Conservation (phyloP, 2,329 filamentous ascomycete genomes). For the Zymoseptoria brevis region DNA sequence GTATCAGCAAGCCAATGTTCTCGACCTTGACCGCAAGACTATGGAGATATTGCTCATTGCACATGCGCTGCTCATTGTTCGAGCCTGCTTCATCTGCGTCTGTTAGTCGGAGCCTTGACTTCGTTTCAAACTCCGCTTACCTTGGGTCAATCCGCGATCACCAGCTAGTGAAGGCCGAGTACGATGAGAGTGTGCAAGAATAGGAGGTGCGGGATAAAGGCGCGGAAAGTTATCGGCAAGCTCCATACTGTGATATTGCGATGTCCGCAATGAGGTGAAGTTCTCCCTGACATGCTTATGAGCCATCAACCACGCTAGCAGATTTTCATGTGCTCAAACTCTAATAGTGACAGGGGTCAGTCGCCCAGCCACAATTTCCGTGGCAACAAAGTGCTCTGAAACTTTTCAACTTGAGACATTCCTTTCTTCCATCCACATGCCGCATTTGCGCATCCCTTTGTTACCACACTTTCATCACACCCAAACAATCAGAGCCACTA, state of each 20-base stretch:
- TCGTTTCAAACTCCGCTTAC: neutral
- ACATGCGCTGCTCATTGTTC: no score
- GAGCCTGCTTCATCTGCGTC: no score
- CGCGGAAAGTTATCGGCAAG: slow-evolving; percentile 6
- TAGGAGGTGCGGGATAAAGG: slow-evolving; percentile 1
- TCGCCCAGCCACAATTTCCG: neutral
- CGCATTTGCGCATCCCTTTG: slow-evolving; percentile 23
- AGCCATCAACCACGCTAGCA: no score
- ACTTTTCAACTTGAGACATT: slow-evolving; percentile 2
- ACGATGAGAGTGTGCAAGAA: no score
- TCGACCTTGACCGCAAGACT: no score
- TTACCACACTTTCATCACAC: slow-evolving; percentile 17
- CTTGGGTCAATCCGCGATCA: slow-evolving; percentile 7
- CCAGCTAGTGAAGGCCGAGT: neutral
- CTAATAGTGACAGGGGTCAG: neutral
- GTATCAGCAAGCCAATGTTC: no score
- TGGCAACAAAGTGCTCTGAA: neutral
- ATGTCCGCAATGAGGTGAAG: slow-evolving; percentile 4
- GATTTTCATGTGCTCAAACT: neutral
- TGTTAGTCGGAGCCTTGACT: no score
- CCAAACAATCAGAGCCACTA: slow-evolving; percentile 17
- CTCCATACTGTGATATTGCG: neutral
- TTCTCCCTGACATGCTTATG: neutral
- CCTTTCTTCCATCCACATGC: slow-evolving; percentile 8
- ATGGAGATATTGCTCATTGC: no score